phyloP scores from a whole-genome alignment of 257 asterid species.

The Knoxia roxburghii region DNA sequence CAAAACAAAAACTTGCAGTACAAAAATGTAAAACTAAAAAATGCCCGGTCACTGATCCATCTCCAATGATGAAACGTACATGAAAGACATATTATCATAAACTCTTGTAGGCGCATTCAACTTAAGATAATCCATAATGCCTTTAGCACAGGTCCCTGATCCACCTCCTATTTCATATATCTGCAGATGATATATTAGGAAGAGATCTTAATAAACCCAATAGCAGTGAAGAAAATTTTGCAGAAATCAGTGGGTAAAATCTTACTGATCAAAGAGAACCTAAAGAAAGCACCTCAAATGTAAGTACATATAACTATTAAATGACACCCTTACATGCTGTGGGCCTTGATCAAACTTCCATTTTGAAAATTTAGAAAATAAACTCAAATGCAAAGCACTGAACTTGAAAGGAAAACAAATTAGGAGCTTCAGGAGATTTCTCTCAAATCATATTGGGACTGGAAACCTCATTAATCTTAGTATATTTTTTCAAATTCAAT shows the following conservation, averaged over 20 bases:
- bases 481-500: not conserved
- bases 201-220: not conserved
- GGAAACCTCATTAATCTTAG: not conserved
- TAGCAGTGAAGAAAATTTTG: not conserved
- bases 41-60: constrained; percentile 96
- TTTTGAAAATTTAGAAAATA: not conserved
- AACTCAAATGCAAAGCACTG: not conserved
- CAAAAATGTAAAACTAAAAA: no score
- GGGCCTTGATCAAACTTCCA: not conserved
- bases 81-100: constrained; percentile 74
- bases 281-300: not conserved
- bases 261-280: not conserved
- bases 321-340: not conserved
- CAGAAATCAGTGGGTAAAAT: not conserved
- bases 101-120: constrained; percentile 94
- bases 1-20: no score
- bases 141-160: constrained; percentile 98
- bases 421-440: not conserved
- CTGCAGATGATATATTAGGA: constrained; percentile 34
- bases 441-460: not conserved
- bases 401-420: not conserved
- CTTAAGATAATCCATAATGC: constrained; percentile 89
- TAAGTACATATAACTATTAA: not conserved
- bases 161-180: constrained; percentile 99
- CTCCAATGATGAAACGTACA: constrained; percentile 89